phyloP scores from a whole-genome alignment of 2,329 filamentous ascomycete species.

The Fusarium heterosporum region DNA sequence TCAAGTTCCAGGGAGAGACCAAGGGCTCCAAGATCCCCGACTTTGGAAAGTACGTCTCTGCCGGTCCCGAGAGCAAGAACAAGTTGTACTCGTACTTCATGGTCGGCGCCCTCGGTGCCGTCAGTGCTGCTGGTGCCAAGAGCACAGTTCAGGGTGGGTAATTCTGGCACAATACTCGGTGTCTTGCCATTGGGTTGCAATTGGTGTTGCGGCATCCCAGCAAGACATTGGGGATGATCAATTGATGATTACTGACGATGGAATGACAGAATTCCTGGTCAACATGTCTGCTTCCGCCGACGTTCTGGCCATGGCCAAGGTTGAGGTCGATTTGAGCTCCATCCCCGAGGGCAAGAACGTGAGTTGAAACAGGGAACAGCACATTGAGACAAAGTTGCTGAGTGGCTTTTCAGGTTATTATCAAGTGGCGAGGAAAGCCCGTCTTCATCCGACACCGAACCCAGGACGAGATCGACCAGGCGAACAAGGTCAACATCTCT shows the following conservation, averaged over 20 bases:
- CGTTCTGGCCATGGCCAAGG: slow-evolving; percentile 98
- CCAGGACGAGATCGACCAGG: slow-evolving; percentile 90
- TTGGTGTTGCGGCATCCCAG: slow-evolving; percentile 33
- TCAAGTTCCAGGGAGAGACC: slow-evolving; percentile 72
- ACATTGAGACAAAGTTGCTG: slow-evolving; percentile 7
- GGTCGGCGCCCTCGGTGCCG: slow-evolving; percentile 93
- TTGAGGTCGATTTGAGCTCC: slow-evolving; percentile 90
- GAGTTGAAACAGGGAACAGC: slow-evolving; percentile 55
- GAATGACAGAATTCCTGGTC: slow-evolving; percentile 88
- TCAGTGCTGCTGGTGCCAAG: slow-evolving; percentile 95
- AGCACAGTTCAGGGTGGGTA: slow-evolving; percentile 94
- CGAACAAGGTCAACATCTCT: slow-evolving; percentile 86
- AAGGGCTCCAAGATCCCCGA: slow-evolving; percentile 81
- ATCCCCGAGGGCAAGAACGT: slow-evolving; percentile 99
- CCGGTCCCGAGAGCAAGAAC: slow-evolving; percentile 75
- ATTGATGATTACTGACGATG: slow-evolving; percentile 48
- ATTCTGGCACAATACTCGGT: slow-evolving; percentile 6
- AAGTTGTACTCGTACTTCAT: slow-evolving; percentile 98
- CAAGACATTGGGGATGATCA: slow-evolving; percentile 27
- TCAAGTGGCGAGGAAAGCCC: slow-evolving; percentile 99
- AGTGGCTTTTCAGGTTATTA: slow-evolving; percentile 77
- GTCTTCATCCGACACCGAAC: slow-evolving; percentile 99
- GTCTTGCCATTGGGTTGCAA: slow-evolving; percentile 49
- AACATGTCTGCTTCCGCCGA: slow-evolving; percentile 99
- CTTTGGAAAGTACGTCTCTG: slow-evolving; percentile 88